Evolutionary conservation across 2,329 filamentous ascomycete genomes (phyloP), one percentile per base, ranked within the genome.

Genomic region (Trichophyton rubrum): DNA sequence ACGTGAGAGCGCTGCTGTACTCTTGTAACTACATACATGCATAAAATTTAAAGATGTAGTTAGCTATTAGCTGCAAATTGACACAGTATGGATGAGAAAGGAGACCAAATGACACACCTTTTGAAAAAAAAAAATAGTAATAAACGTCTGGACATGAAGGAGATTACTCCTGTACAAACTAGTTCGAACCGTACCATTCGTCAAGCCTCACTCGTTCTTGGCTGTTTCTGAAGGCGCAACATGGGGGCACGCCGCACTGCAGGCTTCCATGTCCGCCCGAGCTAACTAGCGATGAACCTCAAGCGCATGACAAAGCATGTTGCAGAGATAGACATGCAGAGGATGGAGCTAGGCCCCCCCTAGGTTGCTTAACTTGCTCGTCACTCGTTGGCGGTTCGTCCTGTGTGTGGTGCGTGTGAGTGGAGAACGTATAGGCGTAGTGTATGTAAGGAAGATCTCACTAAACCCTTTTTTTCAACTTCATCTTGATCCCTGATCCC

Each of bases 391-490:
- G 6, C 6, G 27, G 27, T 30, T 27, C 27, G 27, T 30, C 9
- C 38, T 33, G 55, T 24, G 53, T n/a, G 17, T 43, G 17, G 27
- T 40, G 38, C 27, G 33, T 24, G 55, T 41, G 17, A 33, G 55
- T 43, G 55, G 55, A 24, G 55, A 41, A 40, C 11, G 0, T 30
- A 27, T 41, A 22, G 38, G 24, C 27, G 38, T 57, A 24, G 33
- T 40, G 13, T 47, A 59, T 59, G 56, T 47, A 59, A 59, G 56
- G 56, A 40, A 59, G 56, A 59, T 59, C 56, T 47, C 24, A 41
- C 56, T 27, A 57, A 57, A 57, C 55, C 55, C 35, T 47, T 43
- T 45, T 59, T 17, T 13, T 7, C n/a, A n/a, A 20, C 13, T 27
- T 30, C 27, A 30, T 30, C 33, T 8, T 33, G 56, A 59, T 27